Base-by-base conservation (phyloP, 1,284 basidiomycete genomes). In the Cutaneotrichosporon daszewskae region DNA sequence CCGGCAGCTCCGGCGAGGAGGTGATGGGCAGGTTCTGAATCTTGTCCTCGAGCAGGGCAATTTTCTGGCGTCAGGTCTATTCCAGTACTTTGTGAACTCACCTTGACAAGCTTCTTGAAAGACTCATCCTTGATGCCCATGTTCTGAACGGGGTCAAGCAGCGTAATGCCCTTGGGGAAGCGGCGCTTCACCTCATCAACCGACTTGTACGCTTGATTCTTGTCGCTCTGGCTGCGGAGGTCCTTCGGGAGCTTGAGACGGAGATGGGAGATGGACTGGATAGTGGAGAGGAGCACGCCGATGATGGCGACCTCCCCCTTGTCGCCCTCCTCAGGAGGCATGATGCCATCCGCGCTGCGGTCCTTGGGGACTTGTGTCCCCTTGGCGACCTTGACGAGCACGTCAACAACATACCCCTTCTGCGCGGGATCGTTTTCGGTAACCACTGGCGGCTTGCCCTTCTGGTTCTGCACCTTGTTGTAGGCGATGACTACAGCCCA, bases 121-220 rank as follows among this genome's bases (percentile, higher is more conserved):
- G 85, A 86, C 29, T 89, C 86, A 62, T 98, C 95, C 52, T 85
- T 87, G 66, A 99, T 96, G 22, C 84, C 85, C 91, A 98, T 94
- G 68, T 97, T 91, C 59, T 88, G 79, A 41, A 97, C 76, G 0
- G 95, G 95, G 66, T 98, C 95, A 7, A 99, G 76, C 6, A 94
- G 73, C 0, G 86, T 76, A 35, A 97, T 81, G 2, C 89, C 90
- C 37, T 87, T 79, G 0, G 89, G 86, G 74, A 94, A 94, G 31
- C 94, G 79, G 48, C 84, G 78, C 51, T 90, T 82, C 14, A 97
- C 87, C 70, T 98, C 94, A 37, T 82, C 68, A 14, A 98, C 80
- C 49, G 86, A 87, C 75, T 90, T 90, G 81, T 87, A 92, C 2
- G 82, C 79, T 6, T 85, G 87, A 53, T 90, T 84, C 40, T 91